Base-by-base conservation (phyloP, 2,329 filamentous ascomycete genomes). In the Xenosphaeropsis pyriputrescens region DNA sequence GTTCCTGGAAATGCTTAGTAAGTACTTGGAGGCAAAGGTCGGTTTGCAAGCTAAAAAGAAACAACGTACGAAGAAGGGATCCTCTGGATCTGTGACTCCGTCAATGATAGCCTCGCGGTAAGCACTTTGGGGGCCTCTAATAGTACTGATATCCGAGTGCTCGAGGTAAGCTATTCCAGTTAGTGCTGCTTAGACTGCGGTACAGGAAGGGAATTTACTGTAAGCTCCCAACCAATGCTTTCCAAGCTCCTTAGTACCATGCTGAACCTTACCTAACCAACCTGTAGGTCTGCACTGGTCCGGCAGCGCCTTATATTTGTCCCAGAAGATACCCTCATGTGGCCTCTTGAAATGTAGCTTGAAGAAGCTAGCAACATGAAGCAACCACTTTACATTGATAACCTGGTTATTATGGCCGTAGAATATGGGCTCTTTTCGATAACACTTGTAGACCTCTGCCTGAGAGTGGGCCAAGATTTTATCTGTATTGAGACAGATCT, bases 291-390 rank as follows among this genome's bases (percentile, higher is more conserved):
- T 54, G 32, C 67, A 55, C 16, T 48, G 33, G 1, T 35, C 34
- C 2, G 53, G 45, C 6, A 70, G 53, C 3, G 52, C 48, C 5
- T 45, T 38, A 43, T 62, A 62, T 2, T 51, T 49, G 7, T 50
- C 38, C 34, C 48, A 53, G 3, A 68, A 49, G 0, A 60, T 55
- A 16, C 49, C 47, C n/a, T 61, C 57, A 3, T 53, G 53, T 6
- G 47, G 47, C 31, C 58, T 39, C 34, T 50, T 58, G 48, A 71
- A 59, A 43, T 72, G 65, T 35, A 62, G 60, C 34, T 62, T 62
- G 55, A 70, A 72, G 56, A 71, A 72, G 42, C 69, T 68, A 32
- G 66, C 47, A 30, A 61, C 54, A 43, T 70, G 61, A 5, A 69
- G 47, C 2, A 64, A 37, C 60, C 61, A 68, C 2, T 57, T 49